phyloP scores from a whole-genome alignment of 1,139 yeast genomes.

The Hemisphaericaspora xylanilytica region DNA sequence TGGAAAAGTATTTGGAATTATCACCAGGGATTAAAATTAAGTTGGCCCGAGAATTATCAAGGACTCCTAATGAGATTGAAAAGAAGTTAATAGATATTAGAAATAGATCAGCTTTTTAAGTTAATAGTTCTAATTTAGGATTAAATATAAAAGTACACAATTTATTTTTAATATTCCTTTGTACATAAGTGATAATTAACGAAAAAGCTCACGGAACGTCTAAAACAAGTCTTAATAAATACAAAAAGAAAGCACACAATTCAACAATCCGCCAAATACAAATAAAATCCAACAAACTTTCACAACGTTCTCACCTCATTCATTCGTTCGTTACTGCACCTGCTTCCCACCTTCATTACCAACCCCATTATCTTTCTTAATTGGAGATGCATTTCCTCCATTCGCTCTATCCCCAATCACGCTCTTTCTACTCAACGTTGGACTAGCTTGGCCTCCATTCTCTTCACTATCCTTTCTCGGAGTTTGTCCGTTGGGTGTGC shows the following conservation, averaged over 20 bases:
- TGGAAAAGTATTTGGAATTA: constrained; percentile 55
- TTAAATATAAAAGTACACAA: neutral
- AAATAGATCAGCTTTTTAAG: constrained; percentile 43
- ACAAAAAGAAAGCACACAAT: no score
- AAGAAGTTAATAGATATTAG: constrained; percentile 59
- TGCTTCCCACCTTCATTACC: neutral
- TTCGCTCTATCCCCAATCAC: constrained; percentile 8
- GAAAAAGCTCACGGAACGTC: no score
- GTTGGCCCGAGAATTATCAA: constrained; percentile 54
- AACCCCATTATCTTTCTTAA: constrained; percentile 4
- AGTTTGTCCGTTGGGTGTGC: constrained; percentile 60
- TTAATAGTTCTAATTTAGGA: neutral
- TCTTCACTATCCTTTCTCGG: constrained; percentile 42
- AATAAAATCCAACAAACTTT: no score
- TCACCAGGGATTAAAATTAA: constrained; percentile 36
- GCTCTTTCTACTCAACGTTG: constrained; percentile 36
- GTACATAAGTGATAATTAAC: neutral
- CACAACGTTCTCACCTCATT: no score
- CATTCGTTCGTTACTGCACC: no score
- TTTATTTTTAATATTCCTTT: neutral
- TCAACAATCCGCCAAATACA: no score
- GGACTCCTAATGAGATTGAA: constrained; percentile 59
- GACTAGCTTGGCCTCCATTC: constrained; percentile 38
- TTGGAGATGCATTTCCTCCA: constrained; percentile 9
- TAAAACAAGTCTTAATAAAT: no score